phyloP scores from a whole-genome alignment of 305 asterid genomes.

The Solanum hybrid region DNA sequence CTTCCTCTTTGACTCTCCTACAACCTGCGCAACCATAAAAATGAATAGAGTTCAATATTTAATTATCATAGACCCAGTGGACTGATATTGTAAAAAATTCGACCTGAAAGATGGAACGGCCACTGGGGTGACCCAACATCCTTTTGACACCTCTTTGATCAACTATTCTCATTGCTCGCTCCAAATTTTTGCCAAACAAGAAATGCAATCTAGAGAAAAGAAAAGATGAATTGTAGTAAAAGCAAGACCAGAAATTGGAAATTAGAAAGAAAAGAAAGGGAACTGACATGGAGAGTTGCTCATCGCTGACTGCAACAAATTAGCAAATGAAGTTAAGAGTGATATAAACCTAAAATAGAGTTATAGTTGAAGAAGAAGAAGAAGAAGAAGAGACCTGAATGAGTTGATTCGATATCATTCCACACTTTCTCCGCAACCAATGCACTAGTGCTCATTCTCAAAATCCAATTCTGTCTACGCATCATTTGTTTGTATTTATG shows the following conservation, averaged over 20 bases:
- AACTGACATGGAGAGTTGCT: slow-evolving; percentile 73
- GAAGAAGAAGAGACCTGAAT: slow-evolving; percentile 32
- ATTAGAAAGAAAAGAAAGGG: neutral
- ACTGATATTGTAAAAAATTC: neutral
- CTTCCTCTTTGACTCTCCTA: slow-evolving; percentile 75
- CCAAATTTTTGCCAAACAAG: slow-evolving; percentile 74
- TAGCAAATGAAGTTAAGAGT: neutral
- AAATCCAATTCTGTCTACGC: neutral
- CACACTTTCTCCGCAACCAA: slow-evolving; percentile 62
- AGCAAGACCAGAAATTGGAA: neutral
- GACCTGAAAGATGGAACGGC: slow-evolving; percentile 71
- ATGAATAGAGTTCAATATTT: neutral
- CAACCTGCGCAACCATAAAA: slow-evolving; percentile 28
- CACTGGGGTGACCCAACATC: slow-evolving; percentile 62
- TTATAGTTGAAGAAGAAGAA: neutral
- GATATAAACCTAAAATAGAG: neutral
- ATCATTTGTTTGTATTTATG: neutral
- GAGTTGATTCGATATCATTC: slow-evolving; percentile 56
- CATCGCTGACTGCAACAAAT: slow-evolving; percentile 52
- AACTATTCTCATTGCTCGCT: slow-evolving; percentile 65
- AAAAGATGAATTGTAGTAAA: neutral
- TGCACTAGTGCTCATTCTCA: slow-evolving; percentile 39
- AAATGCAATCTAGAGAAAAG: slow-evolving; percentile 51
- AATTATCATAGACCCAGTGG: neutral
- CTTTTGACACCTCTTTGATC: slow-evolving; percentile 75